These are phyloP conservation scores for Wickerhamomyces xylosicus DNA, from an alignment of 805 yeast species.

Conservation along the genomic window DNA sequence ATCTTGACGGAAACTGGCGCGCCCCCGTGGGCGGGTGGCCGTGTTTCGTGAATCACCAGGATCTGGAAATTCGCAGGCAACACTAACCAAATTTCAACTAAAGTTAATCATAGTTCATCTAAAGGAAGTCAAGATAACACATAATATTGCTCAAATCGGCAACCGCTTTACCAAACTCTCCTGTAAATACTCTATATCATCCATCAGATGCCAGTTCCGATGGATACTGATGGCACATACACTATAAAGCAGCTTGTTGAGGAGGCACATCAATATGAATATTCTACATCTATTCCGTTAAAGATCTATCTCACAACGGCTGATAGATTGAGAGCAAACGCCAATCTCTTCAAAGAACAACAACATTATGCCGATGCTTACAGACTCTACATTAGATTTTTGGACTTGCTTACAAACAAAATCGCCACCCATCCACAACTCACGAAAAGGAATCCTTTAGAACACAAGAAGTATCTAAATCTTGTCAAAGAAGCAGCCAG, in stretches of 20 bases:
- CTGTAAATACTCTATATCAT: too few species aligned
- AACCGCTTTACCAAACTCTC: too few species aligned
- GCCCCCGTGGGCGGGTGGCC: neutral
- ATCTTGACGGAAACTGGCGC: neutral
- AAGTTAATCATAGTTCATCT: too few species aligned
- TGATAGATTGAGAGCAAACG: slow-evolving; percentile 29
- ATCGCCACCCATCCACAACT: slow-evolving; percentile 37
- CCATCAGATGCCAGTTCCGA: neutral
- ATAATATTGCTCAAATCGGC: too few species aligned
- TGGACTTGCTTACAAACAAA: slow-evolving; percentile 42
- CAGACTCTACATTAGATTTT: slow-evolving; percentile 44
- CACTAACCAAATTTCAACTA: too few species aligned
- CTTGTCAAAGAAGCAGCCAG: slow-evolving; percentile 15
- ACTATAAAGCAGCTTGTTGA: slow-evolving; percentile 25
- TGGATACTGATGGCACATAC: neutral
- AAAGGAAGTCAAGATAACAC: too few species aligned
- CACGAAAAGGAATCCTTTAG: slow-evolving; percentile 12
- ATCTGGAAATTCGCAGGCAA: too few species aligned
- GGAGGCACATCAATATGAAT: slow-evolving; percentile 46
- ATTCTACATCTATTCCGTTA: slow-evolving; percentile 38
- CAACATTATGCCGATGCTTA: slow-evolving; percentile 40
- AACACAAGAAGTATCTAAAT: slow-evolving; percentile 7
- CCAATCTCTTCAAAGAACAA: slow-evolving; percentile 32
- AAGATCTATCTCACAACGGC: slow-evolving; percentile 47
- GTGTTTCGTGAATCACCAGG: too few species aligned